phyloP scores from a whole-genome alignment of 2,329 filamentous ascomycete species.

The Monosporascus ibericus region DNA sequence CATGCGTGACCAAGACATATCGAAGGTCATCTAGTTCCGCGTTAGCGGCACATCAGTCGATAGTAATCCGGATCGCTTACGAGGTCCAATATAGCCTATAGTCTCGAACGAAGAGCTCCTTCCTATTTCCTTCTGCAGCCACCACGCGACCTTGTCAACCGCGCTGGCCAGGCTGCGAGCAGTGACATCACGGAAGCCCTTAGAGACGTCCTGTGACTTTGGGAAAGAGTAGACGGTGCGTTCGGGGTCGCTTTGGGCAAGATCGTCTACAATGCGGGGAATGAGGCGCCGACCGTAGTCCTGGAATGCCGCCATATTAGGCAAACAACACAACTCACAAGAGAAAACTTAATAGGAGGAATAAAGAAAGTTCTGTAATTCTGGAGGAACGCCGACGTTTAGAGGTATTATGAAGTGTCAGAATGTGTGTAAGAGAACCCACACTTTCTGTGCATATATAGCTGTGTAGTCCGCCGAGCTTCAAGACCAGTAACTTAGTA shows the following conservation, averaged over 20 bases:
- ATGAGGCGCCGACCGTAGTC: not conserved
- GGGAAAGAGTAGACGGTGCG: slow-evolving; percentile 11
- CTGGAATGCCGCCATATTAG: not conserved
- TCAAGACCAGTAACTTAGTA: no score
- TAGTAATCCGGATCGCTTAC: slow-evolving; percentile 14
- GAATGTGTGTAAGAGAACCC: no score
- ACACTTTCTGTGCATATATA: no score
- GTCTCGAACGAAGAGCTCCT: slow-evolving; percentile 11
- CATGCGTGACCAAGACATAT: slow-evolving; percentile 24
- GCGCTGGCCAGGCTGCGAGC: slow-evolving; percentile 19
- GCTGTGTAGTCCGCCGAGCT: no score
- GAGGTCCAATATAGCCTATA: slow-evolving; percentile 27
- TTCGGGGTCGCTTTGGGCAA: slow-evolving; percentile 8
- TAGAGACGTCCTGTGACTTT: slow-evolving; percentile 1
- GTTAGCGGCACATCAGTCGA: not conserved
- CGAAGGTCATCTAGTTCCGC: slow-evolving; percentile 22
- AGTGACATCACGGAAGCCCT: slow-evolving; percentile 16
- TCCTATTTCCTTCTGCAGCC: slow-evolving; percentile 17
- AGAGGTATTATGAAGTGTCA: no score
- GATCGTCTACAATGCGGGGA: not conserved
- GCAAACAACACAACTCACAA: not conserved
- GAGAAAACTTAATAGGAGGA: not conserved
- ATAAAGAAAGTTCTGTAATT: not conserved
- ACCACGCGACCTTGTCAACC: slow-evolving; percentile 26
- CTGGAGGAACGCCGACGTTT: no score